phyloP scores from a whole-genome alignment of 345 rosid genomes.

The Eucalyptus regnans region DNA sequence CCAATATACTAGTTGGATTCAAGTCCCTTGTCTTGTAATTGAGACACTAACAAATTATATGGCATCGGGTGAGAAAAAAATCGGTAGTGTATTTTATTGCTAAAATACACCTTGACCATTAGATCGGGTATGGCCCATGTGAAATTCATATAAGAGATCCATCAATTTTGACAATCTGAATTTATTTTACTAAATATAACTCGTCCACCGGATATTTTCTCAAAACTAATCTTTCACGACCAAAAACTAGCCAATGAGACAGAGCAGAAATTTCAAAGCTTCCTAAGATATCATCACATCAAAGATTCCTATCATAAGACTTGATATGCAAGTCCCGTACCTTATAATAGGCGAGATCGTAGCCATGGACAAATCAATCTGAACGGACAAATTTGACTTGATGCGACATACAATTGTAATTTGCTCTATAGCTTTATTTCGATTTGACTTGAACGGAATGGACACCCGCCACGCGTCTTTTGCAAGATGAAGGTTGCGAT shows the following conservation, averaged over 20 bases:
- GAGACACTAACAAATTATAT: background rate
- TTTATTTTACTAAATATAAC: background rate
- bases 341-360: background rate
- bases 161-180: no score
- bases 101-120: background rate
- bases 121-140: rapidly evolving
- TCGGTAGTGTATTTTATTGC: background rate
- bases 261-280: background rate
- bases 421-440: background rate
- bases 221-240: background rate
- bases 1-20: background rate
- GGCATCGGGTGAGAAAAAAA: background rate
- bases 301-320: background rate
- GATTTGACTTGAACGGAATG: background rate
- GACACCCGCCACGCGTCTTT: background rate
- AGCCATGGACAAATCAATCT: background rate
- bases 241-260: background rate
- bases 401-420: background rate
- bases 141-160: background rate
- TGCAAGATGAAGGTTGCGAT: background rate
- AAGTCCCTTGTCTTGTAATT: background rate
- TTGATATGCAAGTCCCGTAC: background rate
- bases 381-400: background rate
- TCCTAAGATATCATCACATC: background rate
- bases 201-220: background rate